Evolutionary conservation across 768 basidiomycete species (phyloP), one percentile per base, ranked within the genome.

Genomic region (Candolleomyces eurysporus): DNA sequence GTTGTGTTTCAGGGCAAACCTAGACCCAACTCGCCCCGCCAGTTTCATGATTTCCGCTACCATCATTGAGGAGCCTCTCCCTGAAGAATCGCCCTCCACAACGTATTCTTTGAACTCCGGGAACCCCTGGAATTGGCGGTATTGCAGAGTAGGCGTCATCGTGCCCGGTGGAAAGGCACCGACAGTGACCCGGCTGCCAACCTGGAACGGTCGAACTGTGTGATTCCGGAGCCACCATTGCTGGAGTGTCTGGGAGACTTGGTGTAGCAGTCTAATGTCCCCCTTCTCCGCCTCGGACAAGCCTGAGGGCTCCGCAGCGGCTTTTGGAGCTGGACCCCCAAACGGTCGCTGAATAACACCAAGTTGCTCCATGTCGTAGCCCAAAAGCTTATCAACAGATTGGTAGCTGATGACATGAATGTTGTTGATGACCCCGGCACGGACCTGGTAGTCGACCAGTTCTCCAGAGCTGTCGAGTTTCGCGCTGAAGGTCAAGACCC

Each of bases 1-100:
- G 4, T 76, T 75, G 16, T 77, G 79, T 10, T 90, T 88, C 19
- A 69, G 63, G 59, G 84, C 84, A 75, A 92, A 94, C 45, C 76
- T 78, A 30, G 94, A 96, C 0, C 90, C 88, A 0, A 88, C 78
- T 2, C 88, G 85, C 52, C 86, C 88, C 0, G 92, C 94, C 17
- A 88, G 68, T 68, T 94, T 90, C 89, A 95, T 95, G 66, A 82
- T 78, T 72, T 97, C 94, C 0, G 87, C 78, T 11, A 99, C 86
- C 57, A 93, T 67, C 51, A 71, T 66, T 46, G 83, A 81, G 17
- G 89, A 64, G 26, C 87, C 85, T 16, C 65, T 64, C 8, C 65
- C 65, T 17, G 63, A 50, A 2, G 67, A 58, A 0, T 26, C 26
- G 26, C 26, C 26, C 4, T 46, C 60, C 2, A 90, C 81, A 1